Conservation (phyloP, 2,329 filamentous ascomycete species). For the Pyricularia grisea region DNA sequence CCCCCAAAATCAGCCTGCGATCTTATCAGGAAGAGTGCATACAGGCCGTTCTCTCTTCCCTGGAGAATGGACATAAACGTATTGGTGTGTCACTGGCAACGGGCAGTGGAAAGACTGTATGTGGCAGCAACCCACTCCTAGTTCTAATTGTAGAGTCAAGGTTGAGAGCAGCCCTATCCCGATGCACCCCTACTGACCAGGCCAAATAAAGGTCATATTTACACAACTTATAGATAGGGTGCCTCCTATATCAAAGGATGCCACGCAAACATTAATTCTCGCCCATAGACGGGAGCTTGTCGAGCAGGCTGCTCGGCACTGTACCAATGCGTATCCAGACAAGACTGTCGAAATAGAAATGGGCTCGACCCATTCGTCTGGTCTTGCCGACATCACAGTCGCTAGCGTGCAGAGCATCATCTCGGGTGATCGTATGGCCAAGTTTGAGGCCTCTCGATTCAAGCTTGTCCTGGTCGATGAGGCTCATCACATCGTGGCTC, state of each 20-base stretch:
- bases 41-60: conserved; percentile 61
- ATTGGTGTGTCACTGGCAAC: conserved; percentile 81
- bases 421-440: conserved; percentile 65
- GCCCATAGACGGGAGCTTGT: conserved; percentile 90
- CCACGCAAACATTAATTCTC: conserved; percentile 76
- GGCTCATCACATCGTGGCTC: conserved; percentile 90
- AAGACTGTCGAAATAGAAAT: conserved; percentile 87
- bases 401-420: conserved; percentile 82
- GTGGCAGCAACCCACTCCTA: conserved; percentile 23
- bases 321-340: conserved; percentile 66
- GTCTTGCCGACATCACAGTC: conserved; percentile 82
- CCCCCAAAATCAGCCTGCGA: conserved; percentile 49
- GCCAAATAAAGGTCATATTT: conserved; percentile 66
- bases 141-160: neutral
- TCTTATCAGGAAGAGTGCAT: conserved; percentile 91
- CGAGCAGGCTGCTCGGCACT: conserved; percentile 86
- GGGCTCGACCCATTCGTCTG: conserved; percentile 67
- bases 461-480: conserved; percentile 94
- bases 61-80: conserved; percentile 64
- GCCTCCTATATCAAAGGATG: conserved; percentile 39
- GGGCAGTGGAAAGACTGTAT: conserved; percentile 73
- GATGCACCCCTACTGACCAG: conserved; percentile 1
- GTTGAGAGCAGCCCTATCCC: neutral
- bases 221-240: conserved; percentile 86
- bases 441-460: conserved; percentile 71